Base-by-base conservation (phyloP, 106 monocot species). In the Vanilla planifolia region DNA sequence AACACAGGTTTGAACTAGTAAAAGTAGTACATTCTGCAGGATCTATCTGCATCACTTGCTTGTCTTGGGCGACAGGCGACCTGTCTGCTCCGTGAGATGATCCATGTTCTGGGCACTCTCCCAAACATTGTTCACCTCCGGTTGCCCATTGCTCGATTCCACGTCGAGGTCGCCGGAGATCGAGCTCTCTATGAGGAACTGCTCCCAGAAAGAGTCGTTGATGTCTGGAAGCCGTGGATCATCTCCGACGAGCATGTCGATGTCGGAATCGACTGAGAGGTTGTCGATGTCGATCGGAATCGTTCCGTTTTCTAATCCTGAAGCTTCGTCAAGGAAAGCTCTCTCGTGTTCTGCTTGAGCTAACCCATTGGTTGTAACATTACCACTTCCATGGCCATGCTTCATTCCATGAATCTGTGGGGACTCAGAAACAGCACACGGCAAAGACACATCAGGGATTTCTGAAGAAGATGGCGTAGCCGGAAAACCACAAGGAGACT, bases 171-270 rank as follows among this genome's bases (percentile, higher is more conserved):
- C 79, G 25, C 24, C 60, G 2, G 60, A 56, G 21, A 82, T 15
- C 10, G 90, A 78, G 48, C 79, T 80, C 17, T 67, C 55, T 6
- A 55, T 51, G 34, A 92, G 65, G 66, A 86, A 83, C 65, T 92
- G 86, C 52, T 92, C 91, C 91, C 91, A 92, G 59, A 92, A 92
- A 8, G 80, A 66, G 34, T 92, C 91, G 15, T 69, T 77, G 28
- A 92, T 82, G n/a, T 71, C 70, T 0, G 91, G 83, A 65, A 92
- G 74, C 39, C 55, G 74, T 8, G 39, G 48, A 3, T 73, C 70
- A 2, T 72, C 79, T 7, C 62, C 66, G 14, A 43, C 52, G 17
- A 73, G 33, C 4, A 74, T 39, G 43, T 71, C 71, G 24, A 69
- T 64, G 47, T 79, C 82, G n/a, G 55, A 37, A 19, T 85, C 76